Percentiles rank a stretch among this genome's conserved stretches.
Conservation (phyloP, 1,284 basidiomycete species). For the Vanrija sp. region DNA sequence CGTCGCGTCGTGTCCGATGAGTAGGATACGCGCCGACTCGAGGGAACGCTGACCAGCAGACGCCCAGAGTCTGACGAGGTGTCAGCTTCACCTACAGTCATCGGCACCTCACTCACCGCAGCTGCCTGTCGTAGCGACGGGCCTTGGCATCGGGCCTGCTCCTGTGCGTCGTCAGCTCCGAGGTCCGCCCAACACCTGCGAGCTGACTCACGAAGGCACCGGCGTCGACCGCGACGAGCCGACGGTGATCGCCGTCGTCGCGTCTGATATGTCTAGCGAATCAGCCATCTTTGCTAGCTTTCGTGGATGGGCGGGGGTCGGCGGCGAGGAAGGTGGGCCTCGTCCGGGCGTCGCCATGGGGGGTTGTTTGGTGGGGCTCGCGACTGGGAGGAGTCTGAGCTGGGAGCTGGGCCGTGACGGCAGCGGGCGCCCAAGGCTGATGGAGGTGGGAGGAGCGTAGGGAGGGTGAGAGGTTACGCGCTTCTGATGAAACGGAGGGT, state of each 20-base stretch:
- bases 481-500: no score
- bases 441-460: no score
- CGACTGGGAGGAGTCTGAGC: no score
- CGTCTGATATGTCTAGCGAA: constrained; percentile 35
- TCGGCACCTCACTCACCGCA: constrained; percentile 59
- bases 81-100: background rate
- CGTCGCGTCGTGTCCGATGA: constrained; percentile 74
- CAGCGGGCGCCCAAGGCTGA: no score
- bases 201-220: constrained; percentile 8
- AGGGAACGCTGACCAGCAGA: constrained; percentile 88
- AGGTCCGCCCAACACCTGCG: no score
- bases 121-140: constrained; percentile 83
- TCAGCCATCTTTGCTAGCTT: constrained; percentile 46
- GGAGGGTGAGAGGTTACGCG: no score
- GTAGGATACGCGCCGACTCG: constrained; percentile 75
- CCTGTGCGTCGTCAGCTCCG: constrained; percentile 18
- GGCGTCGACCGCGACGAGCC: constrained; percentile 14
- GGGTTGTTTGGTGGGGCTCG: background rate
- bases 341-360: constrained; percentile 8
- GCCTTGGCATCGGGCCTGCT: constrained; percentile 74
- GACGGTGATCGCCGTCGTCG: constrained; percentile 19
- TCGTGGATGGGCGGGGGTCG: constrained; percentile 12
- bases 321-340: constrained; percentile 13
- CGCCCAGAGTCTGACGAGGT: constrained; percentile 74
- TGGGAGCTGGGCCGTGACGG: no score